These are phyloP conservation scores for Ceratocystis colombiana DNA, from an alignment of 2,329 filamentous ascomycete genomes.

Conservation along the genomic window DNA sequence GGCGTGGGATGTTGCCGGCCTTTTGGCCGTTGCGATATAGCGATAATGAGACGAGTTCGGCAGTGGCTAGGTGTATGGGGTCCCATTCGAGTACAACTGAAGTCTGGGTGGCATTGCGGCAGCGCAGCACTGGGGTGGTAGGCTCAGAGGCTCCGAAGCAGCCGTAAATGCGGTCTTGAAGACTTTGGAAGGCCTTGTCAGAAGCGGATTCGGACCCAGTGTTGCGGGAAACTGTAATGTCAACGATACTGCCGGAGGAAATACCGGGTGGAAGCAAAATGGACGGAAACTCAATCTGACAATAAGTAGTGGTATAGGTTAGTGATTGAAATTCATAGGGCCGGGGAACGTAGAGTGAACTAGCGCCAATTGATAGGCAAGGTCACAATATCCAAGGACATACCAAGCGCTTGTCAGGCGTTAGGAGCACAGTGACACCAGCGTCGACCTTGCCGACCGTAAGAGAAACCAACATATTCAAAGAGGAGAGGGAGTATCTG, in stretches of 20 bases:
- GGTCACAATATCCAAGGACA: constrained; percentile 31
- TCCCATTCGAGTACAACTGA: constrained; percentile 98
- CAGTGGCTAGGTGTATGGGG: constrained; percentile 82
- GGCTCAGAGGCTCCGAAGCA: constrained; percentile 78
- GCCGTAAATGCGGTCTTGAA: constrained; percentile 81
- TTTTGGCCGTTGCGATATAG: constrained; percentile 95
- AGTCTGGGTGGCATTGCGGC: constrained; percentile 97
- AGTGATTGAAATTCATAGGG: constrained; percentile 27
- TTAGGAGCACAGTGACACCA: constrained; percentile 91
- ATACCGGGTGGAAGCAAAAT: constrained; percentile 94
- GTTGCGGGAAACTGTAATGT: constrained; percentile 91
- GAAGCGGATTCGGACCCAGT: constrained; percentile 63
- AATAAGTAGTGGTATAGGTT: constrained; percentile 11
- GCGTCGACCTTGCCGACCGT: constrained; percentile 99
- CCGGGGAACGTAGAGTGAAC: background rate
- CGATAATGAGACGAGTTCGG: constrained; percentile 77
- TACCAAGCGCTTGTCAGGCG: constrained; percentile 93
- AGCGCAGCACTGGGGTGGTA: constrained; percentile 66
- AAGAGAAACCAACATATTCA: constrained; percentile 80
- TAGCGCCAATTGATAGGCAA: background rate
- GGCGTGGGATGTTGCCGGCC: constrained; percentile 85
- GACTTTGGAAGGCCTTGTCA: constrained; percentile 63
- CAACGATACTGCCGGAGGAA: constrained; percentile 90
- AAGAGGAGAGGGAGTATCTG: background rate
- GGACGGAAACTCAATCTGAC: constrained; percentile 93